Conservation (phyloP, 805 yeast genomes). For the Yueomyces sp. region DNA sequence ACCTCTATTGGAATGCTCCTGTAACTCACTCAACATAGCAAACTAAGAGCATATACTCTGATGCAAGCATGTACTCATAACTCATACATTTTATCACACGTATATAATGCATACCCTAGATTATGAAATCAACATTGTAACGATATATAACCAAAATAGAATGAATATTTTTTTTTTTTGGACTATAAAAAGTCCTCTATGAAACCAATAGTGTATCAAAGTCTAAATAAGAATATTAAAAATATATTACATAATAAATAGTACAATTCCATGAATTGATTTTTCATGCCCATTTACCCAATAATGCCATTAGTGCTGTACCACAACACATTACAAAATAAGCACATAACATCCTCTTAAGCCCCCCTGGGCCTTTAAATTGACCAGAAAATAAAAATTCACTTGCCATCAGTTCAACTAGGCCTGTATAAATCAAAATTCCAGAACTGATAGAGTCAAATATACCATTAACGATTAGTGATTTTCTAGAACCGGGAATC, state of each 20-base stretch:
- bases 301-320: constrained; percentile 65
- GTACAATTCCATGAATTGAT: background rate
- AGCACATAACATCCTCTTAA: constrained; percentile 32
- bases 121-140: too few species aligned
- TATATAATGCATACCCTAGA: background rate
- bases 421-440: constrained; percentile 54
- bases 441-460: constrained; percentile 65
- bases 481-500: constrained; percentile 38
- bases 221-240: too few species aligned
- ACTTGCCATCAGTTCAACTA: constrained; percentile 64
- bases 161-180: too few species aligned
- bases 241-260: too few species aligned
- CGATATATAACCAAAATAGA: too few species aligned
- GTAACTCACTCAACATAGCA: too few species aligned
- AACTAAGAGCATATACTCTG: too few species aligned
- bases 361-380: constrained; percentile 46
- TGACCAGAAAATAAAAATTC: constrained; percentile 53
- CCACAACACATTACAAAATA: constrained; percentile 41
- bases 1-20: too few species aligned
- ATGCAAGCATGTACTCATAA: too few species aligned
- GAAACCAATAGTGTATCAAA: too few species aligned
- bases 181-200: too few species aligned
- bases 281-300: constrained; percentile 54
- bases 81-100: background rate
- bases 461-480: constrained; percentile 46